phyloP scores from a whole-genome alignment of 2,329 filamentous ascomycete genomes.

The Fusarium sp. region DNA sequence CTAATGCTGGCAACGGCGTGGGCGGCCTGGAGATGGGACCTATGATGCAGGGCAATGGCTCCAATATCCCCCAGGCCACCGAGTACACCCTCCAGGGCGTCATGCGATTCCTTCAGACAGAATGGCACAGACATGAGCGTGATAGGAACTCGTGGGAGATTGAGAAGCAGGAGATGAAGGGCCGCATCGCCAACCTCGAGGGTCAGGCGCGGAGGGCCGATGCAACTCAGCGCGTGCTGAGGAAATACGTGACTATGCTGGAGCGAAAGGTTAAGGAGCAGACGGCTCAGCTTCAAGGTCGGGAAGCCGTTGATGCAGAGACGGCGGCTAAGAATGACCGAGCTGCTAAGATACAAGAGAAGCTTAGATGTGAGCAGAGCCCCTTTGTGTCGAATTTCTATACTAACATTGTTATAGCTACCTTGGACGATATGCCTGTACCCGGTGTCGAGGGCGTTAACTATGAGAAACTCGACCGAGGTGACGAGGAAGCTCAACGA shows the following conservation, averaged over 20 bases:
- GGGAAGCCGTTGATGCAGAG: conserved; percentile 47
- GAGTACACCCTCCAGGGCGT: conserved; percentile 77
- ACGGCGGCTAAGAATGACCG: conserved; percentile 60
- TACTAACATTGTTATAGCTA: conserved; percentile 46
- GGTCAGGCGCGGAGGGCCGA: conserved; percentile 88
- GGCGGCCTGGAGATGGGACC: conserved; percentile 55
- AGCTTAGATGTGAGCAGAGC: conserved; percentile 58
- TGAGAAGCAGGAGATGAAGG: conserved; percentile 98
- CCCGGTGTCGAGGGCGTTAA: conserved; percentile 58
- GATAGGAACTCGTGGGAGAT: conserved; percentile 99
- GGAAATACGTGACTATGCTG: conserved; percentile 88
- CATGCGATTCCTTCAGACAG: conserved; percentile 98
- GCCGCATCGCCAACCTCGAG: conserved; percentile 92
- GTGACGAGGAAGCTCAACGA: conserved; percentile 60
- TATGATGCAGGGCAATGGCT: conserved; percentile 55
- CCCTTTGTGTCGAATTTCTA: neutral
- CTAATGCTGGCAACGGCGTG: conserved; percentile 56
- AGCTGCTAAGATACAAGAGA: conserved; percentile 63
- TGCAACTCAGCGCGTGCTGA: conserved; percentile 85
- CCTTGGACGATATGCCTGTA: conserved; percentile 52
- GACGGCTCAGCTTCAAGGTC: conserved; percentile 71
- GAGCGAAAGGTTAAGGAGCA: conserved; percentile 89
- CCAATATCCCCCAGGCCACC: conserved; percentile 64
- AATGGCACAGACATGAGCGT: conserved; percentile 98
- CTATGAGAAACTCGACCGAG: conserved; percentile 50